These are phyloP conservation scores for Medicago arabica DNA, from an alignment of 306 rosid genomes.

Conservation along the genomic window DNA sequence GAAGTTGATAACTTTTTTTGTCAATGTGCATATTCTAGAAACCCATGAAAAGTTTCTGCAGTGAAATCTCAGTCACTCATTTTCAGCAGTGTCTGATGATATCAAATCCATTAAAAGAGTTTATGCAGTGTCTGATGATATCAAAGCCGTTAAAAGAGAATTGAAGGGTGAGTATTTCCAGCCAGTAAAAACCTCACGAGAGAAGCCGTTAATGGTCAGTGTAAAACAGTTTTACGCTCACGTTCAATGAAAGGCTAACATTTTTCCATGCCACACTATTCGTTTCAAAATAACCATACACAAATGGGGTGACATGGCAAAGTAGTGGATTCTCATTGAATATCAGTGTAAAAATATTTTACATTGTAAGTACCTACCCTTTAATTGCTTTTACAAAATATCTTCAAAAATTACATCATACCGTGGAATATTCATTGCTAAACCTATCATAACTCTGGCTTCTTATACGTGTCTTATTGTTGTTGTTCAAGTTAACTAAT, in stretches of 20 bases:
- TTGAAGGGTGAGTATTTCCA: neutral
- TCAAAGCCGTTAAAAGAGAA: neutral
- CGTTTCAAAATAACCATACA: too few relatives aligned
- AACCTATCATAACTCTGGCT: slow-evolving; percentile 63
- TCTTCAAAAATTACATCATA: slow-evolving; percentile 40
- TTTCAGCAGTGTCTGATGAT: neutral
- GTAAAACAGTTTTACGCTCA: too few relatives aligned
- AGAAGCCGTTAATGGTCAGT: neutral
- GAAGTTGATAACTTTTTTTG: neutral
- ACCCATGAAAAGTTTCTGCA: neutral
- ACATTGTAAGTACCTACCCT: too few relatives aligned
- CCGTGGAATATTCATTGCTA: slow-evolving; percentile 73
- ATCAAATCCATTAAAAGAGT: neutral
- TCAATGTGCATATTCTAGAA: slow-evolving; percentile 14
- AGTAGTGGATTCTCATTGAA: too few relatives aligned
- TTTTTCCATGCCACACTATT: too few relatives aligned
- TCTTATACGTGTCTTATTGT: slow-evolving; percentile 58
- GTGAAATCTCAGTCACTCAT: neutral
- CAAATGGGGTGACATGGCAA: too few relatives aligned
- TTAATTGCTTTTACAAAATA: neutral
- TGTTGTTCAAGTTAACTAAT: slow-evolving; percentile 72
- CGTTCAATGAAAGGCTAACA: too few relatives aligned
- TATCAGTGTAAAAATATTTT: too few relatives aligned
- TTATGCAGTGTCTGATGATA: too few relatives aligned
- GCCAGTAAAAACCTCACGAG: neutral